Percentiles rank a stretch among this genome's conserved stretches.
phyloP scores from a whole-genome alignment of 2,329 filamentous ascomycete species.

The Alternaria viburni region DNA sequence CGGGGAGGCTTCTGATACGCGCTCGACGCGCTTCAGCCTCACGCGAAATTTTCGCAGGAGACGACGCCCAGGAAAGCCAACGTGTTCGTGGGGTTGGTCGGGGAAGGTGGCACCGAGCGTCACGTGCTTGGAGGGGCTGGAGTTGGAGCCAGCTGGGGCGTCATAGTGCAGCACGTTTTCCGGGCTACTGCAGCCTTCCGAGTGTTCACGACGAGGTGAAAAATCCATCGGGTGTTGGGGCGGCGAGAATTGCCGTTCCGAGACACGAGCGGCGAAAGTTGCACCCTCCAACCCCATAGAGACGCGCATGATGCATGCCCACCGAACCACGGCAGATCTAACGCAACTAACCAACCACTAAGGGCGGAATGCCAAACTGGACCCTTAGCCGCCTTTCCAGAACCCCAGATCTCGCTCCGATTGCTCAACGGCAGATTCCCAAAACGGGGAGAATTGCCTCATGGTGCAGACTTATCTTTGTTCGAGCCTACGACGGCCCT shows the following conservation, averaged over 20 bases:
- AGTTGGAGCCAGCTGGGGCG: conserved; percentile 1
- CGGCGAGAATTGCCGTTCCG: conserved; percentile 40
- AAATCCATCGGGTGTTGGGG: not conserved
- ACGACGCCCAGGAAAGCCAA: conserved; percentile 19
- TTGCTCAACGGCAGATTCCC: conserved; percentile 8
- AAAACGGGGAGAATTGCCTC: conserved; percentile 41
- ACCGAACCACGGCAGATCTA: conserved; percentile 21
- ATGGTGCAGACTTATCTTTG: conserved; percentile 4
- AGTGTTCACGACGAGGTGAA: not conserved
- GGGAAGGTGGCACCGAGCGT: conserved; percentile 27
- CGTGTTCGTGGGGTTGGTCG: conserved; percentile 20
- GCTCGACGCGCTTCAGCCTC: conserved; percentile 11
- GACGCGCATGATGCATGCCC: conserved; percentile 19
- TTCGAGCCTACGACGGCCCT: conserved; percentile 17
- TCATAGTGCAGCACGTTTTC: conserved; percentile 28
- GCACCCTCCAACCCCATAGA: conserved; percentile 12
- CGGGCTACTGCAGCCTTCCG: conserved; percentile 17
- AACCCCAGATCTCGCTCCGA: conserved; percentile 21
- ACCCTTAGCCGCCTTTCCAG: conserved; percentile 26
- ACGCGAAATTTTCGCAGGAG: conserved; percentile 10
- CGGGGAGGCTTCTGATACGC: conserved; percentile 21
- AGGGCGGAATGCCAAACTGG: conserved; percentile 10
- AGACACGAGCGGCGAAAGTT: conserved; percentile 13
- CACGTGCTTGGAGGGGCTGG: conserved; percentile 20
- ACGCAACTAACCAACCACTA: conserved; percentile 32